phyloP scores from a whole-genome alignment of 208 protist genomes.

The Novymonas esmeraldas region DNA sequence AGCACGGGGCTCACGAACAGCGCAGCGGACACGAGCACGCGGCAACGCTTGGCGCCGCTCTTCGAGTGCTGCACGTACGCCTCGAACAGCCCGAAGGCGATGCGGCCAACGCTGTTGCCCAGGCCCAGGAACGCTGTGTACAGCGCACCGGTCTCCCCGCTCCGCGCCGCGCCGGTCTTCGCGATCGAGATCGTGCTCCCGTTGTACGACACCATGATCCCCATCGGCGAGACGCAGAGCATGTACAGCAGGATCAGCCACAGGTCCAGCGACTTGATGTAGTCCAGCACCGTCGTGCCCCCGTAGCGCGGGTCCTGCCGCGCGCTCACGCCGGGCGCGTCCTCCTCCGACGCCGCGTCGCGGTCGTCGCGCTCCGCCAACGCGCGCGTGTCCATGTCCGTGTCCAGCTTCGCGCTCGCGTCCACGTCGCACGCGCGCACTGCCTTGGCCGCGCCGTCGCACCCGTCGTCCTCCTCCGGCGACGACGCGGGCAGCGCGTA shows the following conservation, averaged over 20 bases:
- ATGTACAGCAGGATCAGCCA: conserved; percentile 57
- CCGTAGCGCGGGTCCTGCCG: conserved; percentile 49
- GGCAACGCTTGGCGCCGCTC: conserved; percentile 22
- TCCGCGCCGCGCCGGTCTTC: conserved; percentile 40
- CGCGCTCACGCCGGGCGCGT: conserved; percentile 5
- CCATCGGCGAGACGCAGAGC: conserved; percentile 38
- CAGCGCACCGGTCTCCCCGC: conserved; percentile 27
- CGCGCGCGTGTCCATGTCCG: background rate
- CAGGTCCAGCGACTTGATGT: conserved; percentile 38
- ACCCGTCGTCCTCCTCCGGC: too few species aligned
- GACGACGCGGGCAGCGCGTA: background rate
- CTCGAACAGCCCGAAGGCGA: conserved; percentile 53
- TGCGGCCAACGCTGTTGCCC: conserved; percentile 53
- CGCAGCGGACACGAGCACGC: conserved; percentile 38
- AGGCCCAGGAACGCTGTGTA: conserved; percentile 62
- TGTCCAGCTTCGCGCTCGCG: background rate
- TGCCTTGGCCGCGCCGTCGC: background rate
- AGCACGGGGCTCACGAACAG: conserved; percentile 36
- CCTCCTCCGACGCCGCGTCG: background rate
- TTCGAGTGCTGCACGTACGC: conserved; percentile 52
- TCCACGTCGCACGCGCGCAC: background rate
- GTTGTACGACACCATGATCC: conserved; percentile 58
- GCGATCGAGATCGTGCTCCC: conserved; percentile 56
- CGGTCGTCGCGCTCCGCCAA: conserved; percentile 1
- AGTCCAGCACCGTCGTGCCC: conserved; percentile 34